A percentile compares a stretch with the other conserved stretches of the same genome.
These are phyloP conservation scores for Backusella circina DNA, from an alignment of 192 early-diverging fungal species.

Conservation along the genomic window DNA sequence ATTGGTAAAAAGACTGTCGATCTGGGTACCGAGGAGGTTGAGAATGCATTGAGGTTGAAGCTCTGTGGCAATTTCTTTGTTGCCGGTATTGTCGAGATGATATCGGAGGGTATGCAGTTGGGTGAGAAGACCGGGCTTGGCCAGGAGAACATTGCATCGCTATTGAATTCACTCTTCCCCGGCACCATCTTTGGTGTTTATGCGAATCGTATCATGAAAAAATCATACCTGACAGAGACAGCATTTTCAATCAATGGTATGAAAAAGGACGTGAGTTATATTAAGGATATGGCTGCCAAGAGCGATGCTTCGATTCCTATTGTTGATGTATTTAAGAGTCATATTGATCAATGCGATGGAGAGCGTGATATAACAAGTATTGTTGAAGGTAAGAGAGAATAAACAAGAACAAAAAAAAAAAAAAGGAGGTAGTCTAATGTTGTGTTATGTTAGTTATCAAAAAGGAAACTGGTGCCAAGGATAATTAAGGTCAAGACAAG, in stretches of 20 bases:
- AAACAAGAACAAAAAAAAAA: background rate
- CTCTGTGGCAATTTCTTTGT: constrained; percentile 69
- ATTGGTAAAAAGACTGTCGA: constrained; percentile 46
- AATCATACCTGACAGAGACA: constrained; percentile 28
- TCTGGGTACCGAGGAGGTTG: constrained; percentile 37
- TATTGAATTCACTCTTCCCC: constrained; percentile 50
- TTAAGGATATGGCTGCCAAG: constrained; percentile 33
- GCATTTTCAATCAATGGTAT: constrained; percentile 38
- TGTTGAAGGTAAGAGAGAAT: constrained; percentile 30
- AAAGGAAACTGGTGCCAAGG: background rate
- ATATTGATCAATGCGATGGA: constrained; percentile 5
- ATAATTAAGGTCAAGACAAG: background rate
- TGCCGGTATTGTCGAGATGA: constrained; percentile 46
- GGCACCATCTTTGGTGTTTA: constrained; percentile 42
- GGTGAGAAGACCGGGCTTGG: constrained; percentile 49
- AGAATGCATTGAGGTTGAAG: constrained; percentile 50
- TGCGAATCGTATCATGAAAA: constrained; percentile 38
- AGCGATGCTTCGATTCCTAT: constrained; percentile 30
- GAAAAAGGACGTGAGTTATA: constrained; percentile 45
- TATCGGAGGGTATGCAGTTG: constrained; percentile 60
- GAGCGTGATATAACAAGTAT: constrained; percentile 24
- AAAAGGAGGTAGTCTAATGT: background rate
- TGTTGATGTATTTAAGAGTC: constrained; percentile 20
- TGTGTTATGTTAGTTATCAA: background rate
- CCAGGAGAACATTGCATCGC: constrained; percentile 45